Conservation (phyloP, 768 basidiomycete species). For the Myochromella boudieri region DNA sequence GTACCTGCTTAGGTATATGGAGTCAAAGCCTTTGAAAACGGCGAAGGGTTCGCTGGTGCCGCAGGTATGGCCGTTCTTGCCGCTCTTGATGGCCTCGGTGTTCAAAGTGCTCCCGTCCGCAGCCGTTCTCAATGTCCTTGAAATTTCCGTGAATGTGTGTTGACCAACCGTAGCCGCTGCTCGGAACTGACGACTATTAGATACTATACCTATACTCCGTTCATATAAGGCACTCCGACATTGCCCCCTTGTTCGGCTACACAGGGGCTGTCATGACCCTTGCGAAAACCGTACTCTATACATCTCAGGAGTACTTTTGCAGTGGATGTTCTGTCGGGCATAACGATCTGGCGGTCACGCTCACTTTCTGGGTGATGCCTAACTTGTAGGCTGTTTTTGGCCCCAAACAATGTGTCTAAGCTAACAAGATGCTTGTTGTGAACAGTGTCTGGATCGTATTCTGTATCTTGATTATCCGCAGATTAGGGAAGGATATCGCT, state of each 20-base stretch:
- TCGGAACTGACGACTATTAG: slow-evolving; percentile 21
- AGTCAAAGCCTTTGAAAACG: slow-evolving; percentile 55
- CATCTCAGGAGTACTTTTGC: slow-evolving; percentile 71
- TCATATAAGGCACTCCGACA: slow-evolving; percentile 44
- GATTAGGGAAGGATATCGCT: slow-evolving; percentile 34
- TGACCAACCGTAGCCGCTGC: too few relatives aligned
- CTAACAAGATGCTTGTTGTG: slow-evolving; percentile 6
- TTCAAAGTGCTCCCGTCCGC: slow-evolving; percentile 7
- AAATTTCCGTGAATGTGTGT: slow-evolving; percentile 62
- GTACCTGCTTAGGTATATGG: slow-evolving; percentile 60
- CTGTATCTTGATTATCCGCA: slow-evolving; percentile 33
- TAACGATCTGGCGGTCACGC: slow-evolving; percentile 45
- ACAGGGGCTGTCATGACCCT: slow-evolving; percentile 69
- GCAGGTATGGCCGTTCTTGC: slow-evolving; percentile 49
- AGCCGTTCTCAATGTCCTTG: slow-evolving; percentile 76
- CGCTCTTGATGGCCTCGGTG: background rate
- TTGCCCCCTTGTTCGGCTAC: slow-evolving; percentile 74
- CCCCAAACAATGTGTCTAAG: background rate
- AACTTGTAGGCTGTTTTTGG: slow-evolving; percentile 51
- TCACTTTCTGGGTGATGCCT: slow-evolving; percentile 67
- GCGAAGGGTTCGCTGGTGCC: slow-evolving; percentile 74
- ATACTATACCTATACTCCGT: slow-evolving; percentile 62
- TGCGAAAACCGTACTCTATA: slow-evolving; percentile 76
- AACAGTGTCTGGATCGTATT: slow-evolving; percentile 31
- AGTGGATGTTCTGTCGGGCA: slow-evolving; percentile 64